These are phyloP conservation scores for Trichophyton benhamiae DNA, from an alignment of 2,329 filamentous ascomycete species.

Conservation along the genomic window DNA sequence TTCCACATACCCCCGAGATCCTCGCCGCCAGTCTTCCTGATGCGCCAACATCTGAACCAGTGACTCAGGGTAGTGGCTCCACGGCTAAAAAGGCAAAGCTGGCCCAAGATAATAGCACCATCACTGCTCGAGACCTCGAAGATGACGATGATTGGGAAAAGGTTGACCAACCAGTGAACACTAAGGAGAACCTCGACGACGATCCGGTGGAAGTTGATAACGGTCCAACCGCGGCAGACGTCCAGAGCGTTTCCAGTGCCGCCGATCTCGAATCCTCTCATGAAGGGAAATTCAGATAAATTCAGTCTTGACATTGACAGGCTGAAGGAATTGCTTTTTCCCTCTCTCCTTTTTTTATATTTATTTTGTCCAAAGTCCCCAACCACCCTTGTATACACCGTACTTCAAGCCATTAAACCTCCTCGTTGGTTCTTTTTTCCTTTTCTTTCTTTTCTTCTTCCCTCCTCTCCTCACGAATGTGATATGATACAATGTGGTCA, in stretches of 20 bases:
- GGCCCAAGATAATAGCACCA: constrained; percentile 3
- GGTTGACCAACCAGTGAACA: constrained; percentile 21
- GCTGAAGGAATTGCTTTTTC: not conserved
- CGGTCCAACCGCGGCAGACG: constrained; percentile 21
- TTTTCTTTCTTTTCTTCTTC: not conserved
- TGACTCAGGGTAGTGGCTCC: constrained; percentile 23
- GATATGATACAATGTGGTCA: constrained; percentile 2
- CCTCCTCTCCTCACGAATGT: not conserved
- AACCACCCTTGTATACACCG: not conserved
- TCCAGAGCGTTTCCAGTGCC: constrained; percentile 26
- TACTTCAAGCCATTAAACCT: not conserved
- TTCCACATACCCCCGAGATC: constrained; percentile 16
- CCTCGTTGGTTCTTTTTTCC: not conserved
- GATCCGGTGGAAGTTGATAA: constrained; percentile 24
- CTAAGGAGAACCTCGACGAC: constrained; percentile 21
- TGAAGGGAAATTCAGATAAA: constrained; percentile 9
- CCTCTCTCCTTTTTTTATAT: not conserved
- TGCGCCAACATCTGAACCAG: constrained; percentile 37
- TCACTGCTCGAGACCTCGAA: constrained; percentile 13
- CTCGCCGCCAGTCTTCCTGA: constrained; percentile 37
- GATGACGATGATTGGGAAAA: constrained; percentile 32
- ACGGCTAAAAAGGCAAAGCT: constrained; percentile 2
- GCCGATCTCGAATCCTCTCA: constrained; percentile 13
- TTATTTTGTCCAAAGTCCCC: not conserved
- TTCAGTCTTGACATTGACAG: not conserved